Conservation (phyloP, 1,139 yeast genomes). For the Hyphopichia khmerensis region DNA sequence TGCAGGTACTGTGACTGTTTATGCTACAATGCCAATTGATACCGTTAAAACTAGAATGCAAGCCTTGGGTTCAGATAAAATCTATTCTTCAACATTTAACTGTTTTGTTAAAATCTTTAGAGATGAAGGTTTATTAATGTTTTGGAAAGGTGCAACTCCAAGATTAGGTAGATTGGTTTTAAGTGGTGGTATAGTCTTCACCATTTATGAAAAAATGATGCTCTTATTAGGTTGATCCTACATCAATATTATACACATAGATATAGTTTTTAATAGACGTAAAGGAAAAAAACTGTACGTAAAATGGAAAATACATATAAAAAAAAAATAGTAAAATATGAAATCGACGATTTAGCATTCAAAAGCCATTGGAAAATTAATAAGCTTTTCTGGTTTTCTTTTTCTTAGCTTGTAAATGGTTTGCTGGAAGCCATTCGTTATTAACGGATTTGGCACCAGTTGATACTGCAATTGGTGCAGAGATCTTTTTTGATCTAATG, state of each 20-base stretch:
- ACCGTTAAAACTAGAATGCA: slow-evolving; percentile 98
- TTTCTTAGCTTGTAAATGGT: background rate
- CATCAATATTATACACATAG: background rate
- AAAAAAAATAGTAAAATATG: too few relatives aligned
- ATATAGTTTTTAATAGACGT: background rate
- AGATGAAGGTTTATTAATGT: slow-evolving; percentile 88
- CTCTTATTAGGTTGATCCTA: slow-evolving; percentile 38
- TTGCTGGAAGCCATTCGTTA: background rate
- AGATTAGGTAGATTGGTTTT: slow-evolving; percentile 86
- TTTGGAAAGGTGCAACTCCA: slow-evolving; percentile 99
- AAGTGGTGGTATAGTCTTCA: slow-evolving; percentile 95
- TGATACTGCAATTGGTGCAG: slow-evolving; percentile 1
- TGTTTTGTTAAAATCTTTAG: slow-evolving; percentile 79
- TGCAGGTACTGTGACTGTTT: slow-evolving; percentile 92
- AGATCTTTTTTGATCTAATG: slow-evolving; percentile 14
- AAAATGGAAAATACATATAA: too few relatives aligned
- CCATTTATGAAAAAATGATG: slow-evolving; percentile 88
- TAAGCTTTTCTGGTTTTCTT: slow-evolving; percentile 1
- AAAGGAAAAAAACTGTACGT: too few relatives aligned
- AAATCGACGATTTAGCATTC: too few relatives aligned
- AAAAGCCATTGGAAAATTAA: too few relatives aligned
- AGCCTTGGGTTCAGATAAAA: slow-evolving; percentile 73
- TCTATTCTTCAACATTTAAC: slow-evolving; percentile 72
- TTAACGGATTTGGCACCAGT: background rate
- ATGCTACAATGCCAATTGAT: slow-evolving; percentile 96